Evolutionary conservation across 2,329 filamentous ascomycete species (phyloP), one percentile per base, ranked within the genome.

Genomic region (Lasiodiplodia citricola): DNA sequence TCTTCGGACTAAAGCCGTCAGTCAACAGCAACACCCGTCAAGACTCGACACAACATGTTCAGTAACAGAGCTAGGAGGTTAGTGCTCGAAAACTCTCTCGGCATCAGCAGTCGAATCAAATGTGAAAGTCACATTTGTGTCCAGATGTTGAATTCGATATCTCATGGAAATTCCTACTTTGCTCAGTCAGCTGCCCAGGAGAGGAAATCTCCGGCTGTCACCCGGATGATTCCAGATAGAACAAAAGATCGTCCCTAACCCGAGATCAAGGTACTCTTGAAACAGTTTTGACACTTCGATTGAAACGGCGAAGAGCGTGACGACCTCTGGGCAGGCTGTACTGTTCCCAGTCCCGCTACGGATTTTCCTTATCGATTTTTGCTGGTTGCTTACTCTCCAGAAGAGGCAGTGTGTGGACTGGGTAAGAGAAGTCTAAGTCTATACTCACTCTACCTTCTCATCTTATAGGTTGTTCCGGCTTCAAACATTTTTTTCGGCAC

Each of bases 241-340:
- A 44, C 18, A 18, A 44, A 8, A 14, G 5, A 44, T 35, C 41
- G 8, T 18, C 16, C 3, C 16, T 16, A 35, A 35, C 8, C 8
- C 31, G 23, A 63, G 37, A 6, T 6, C 44, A 23, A 63, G 14
- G n/a, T 21, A 47, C 3, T 21, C 44, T 35, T 63, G 25, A 25
- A 63, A 50, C 58, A 44, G 23, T 52, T 21, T 8, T 64, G 60
- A 64, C 28, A 52, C 60, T 31, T 52, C n/a, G 47, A 25, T 21
- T 38, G 51, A 64, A 52, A 52, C 60, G 4, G 7, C 6, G 2
- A 35, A 35, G 25, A 31, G 18, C 44, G 5, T 18, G 44, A 47
- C 44, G n/a, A 47, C n/a, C n/a, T 11, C 10, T 47, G n/a, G 18
- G 44, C 44, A 35, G 6, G 14, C 23, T 4, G 14, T 44, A 2